Evolutionary conservation across 1,284 basidiomycete species (phyloP).

Genomic region (Sporisorium sorghi): DNA sequence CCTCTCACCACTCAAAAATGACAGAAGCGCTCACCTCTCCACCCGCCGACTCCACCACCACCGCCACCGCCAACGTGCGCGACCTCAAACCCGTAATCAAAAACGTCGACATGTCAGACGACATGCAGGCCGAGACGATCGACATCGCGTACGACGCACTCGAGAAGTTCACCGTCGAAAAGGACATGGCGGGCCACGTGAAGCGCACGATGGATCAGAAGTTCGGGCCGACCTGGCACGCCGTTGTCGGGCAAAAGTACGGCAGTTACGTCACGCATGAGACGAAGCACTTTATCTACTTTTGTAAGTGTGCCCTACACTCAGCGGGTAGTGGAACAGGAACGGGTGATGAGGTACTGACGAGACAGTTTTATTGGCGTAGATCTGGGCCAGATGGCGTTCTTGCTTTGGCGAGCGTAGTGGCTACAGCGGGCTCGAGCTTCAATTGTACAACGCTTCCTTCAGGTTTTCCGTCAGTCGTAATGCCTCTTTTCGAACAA

Average conservation of each 20-base stretch:
- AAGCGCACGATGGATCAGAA: slow-evolving; percentile 96
- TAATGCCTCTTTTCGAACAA: slow-evolving; percentile 8
- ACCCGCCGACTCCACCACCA: slow-evolving; percentile 2
- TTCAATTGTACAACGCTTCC: neutral
- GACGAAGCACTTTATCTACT: slow-evolving; percentile 69
- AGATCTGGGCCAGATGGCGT: slow-evolving; percentile 68
- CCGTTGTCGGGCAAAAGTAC: slow-evolving; percentile 91
- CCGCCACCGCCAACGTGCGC: slow-evolving; percentile 10
- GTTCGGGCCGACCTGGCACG: slow-evolving; percentile 95
- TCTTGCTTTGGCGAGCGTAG: slow-evolving; percentile 67
- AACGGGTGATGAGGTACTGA: neutral
- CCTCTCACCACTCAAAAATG: slow-evolving; percentile 16
- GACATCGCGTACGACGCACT: slow-evolving; percentile 86
- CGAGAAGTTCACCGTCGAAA: slow-evolving; percentile 92
- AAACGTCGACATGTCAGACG: slow-evolving; percentile 95
- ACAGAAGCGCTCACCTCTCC: slow-evolving; percentile 24
- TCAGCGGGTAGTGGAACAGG: neutral
- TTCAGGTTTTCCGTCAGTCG: neutral
- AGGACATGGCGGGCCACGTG: slow-evolving; percentile 94
- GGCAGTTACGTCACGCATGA: slow-evolving; percentile 93
- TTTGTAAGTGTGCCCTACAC: slow-evolving; percentile 55
- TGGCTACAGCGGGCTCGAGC: neutral
- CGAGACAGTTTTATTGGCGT: neutral
- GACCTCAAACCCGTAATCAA: slow-evolving; percentile 81
- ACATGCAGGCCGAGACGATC: slow-evolving; percentile 93